Evolutionary conservation across 2,329 filamentous ascomycete species (phyloP).

Genomic region (Tolypocladium endophyticum): DNA sequence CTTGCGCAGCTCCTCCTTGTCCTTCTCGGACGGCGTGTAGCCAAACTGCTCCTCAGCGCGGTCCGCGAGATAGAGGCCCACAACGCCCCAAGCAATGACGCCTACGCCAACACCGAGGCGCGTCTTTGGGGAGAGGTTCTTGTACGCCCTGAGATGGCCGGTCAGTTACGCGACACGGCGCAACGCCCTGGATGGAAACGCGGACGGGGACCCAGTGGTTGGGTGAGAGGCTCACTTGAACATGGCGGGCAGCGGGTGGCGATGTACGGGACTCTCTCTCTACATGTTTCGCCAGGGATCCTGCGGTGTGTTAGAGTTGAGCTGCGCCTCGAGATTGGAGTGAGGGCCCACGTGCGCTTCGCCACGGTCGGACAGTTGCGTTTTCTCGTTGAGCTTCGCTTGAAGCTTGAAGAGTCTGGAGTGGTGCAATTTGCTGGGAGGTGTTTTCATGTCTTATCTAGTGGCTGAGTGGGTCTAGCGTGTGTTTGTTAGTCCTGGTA

Average conservation of each 20-base stretch:
- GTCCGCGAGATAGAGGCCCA: slow-evolving; percentile 66
- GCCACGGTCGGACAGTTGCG: background rate
- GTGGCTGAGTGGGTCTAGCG: background rate
- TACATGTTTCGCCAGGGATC: background rate
- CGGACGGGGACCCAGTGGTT: background rate
- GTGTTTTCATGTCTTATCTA: background rate
- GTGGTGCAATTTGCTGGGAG: background rate
- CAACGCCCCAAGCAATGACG: slow-evolving; percentile 64
- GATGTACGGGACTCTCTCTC: background rate
- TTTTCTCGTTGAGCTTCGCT: background rate
- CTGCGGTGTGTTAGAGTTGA: background rate
- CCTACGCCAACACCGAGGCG: slow-evolving; percentile 62
- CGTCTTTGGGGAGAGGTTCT: slow-evolving; percentile 57
- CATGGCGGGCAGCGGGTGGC: slow-evolving; percentile 2
- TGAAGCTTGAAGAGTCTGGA: background rate
- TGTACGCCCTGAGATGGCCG: slow-evolving; percentile 47
- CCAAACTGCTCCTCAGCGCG: slow-evolving; percentile 63
- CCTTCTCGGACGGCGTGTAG: slow-evolving; percentile 60
- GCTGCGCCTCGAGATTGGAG: background rate
- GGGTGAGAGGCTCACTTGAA: slow-evolving; percentile 5
- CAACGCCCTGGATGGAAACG: background rate
- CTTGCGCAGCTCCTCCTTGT: slow-evolving; percentile 55
- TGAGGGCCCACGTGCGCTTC: background rate
- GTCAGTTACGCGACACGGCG: background rate
- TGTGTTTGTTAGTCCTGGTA: background rate